These are phyloP conservation scores for Cetradonia linearis DNA, from an alignment of 495 filamentous ascomycete species.

Conservation along the genomic window DNA sequence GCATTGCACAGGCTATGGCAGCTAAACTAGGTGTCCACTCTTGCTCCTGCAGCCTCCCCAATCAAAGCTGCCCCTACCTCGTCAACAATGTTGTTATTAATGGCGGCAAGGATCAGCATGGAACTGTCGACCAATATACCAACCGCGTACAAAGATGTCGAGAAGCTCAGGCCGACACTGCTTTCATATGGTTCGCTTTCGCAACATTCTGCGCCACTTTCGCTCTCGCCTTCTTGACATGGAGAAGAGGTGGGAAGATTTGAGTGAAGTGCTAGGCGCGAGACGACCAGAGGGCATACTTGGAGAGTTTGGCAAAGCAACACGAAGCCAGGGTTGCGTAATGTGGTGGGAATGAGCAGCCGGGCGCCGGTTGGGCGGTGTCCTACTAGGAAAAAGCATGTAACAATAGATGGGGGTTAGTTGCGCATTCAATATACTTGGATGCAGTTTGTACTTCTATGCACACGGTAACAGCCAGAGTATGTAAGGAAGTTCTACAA, in stretches of 20 bases:
- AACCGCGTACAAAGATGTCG: slow-evolving; percentile 49
- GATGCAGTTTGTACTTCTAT: neutral
- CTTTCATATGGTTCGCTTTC: slow-evolving; percentile 66
- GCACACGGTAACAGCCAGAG: neutral
- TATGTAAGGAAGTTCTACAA: neutral
- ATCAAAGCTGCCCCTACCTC: slow-evolving; percentile 39
- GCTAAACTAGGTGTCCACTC: slow-evolving; percentile 19
- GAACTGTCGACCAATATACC: neutral
- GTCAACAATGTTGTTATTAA: slow-evolving; percentile 48
- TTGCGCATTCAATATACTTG: neutral
- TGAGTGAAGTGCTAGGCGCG: neutral
- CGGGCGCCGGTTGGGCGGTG: neutral
- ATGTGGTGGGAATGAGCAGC: slow-evolving; percentile 1
- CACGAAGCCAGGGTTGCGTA: neutral
- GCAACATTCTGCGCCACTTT: slow-evolving; percentile 45
- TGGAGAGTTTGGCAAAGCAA: neutral
- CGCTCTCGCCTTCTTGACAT: slow-evolving; percentile 28
- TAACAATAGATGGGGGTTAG: neutral
- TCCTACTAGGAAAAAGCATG: neutral
- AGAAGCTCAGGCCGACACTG: slow-evolving; percentile 55
- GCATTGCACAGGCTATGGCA: slow-evolving; percentile 13
- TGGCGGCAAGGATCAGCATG: slow-evolving; percentile 33
- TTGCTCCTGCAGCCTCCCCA: slow-evolving; percentile 11
- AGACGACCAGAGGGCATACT: neutral
- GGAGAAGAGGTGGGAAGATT: slow-evolving; percentile 18